Evolutionary conservation across 495 filamentous ascomycete species (phyloP).

Genomic region (Aspergillus hancockii): DNA sequence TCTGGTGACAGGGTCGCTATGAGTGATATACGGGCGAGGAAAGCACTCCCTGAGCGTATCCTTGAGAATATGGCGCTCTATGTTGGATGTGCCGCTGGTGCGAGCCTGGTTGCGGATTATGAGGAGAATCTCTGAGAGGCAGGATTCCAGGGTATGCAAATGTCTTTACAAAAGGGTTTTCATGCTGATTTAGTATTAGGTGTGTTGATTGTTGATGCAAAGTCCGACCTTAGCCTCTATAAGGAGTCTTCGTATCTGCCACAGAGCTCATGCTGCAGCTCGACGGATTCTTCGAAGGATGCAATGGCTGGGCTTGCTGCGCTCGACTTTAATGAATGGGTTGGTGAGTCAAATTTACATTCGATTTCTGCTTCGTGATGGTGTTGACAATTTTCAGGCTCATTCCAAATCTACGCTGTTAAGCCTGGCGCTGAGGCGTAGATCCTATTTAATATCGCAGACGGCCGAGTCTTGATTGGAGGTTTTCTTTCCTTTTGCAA

Average conservation of each 20-base stretch:
- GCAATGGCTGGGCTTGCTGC: slow-evolving; percentile 4
- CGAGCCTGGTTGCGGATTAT: slow-evolving; percentile 55
- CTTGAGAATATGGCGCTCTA: slow-evolving; percentile 52
- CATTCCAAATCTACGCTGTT: slow-evolving; percentile 21
- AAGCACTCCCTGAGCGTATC: slow-evolving; percentile 51
- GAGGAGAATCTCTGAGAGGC: slow-evolving; percentile 50
- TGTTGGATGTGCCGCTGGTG: slow-evolving; percentile 63
- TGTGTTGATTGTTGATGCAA: slow-evolving; percentile 49
- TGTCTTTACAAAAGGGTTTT: background rate
- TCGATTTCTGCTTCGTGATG: background rate
- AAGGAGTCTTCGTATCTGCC: slow-evolving; percentile 23
- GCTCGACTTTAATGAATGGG: slow-evolving; percentile 27
- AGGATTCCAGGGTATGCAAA: slow-evolving; percentile 49
- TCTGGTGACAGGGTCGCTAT: slow-evolving; percentile 63
- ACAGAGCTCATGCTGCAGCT: slow-evolving; percentile 11
- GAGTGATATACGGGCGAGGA: slow-evolving; percentile 62
- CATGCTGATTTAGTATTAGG: slow-evolving; percentile 28
- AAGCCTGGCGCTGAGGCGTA: slow-evolving; percentile 6
- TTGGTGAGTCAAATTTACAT: slow-evolving; percentile 17
- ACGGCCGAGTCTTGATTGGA: no score
- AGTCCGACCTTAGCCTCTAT: slow-evolving; percentile 57
- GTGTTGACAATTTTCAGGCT: slow-evolving; percentile 12
- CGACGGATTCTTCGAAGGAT: background rate
- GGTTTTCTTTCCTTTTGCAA: no score
- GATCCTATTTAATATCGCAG: no score